These are phyloP conservation scores for Tolypocladium nubicola DNA, from an alignment of 2,329 filamentous ascomycete species.

Conservation along the genomic window DNA sequence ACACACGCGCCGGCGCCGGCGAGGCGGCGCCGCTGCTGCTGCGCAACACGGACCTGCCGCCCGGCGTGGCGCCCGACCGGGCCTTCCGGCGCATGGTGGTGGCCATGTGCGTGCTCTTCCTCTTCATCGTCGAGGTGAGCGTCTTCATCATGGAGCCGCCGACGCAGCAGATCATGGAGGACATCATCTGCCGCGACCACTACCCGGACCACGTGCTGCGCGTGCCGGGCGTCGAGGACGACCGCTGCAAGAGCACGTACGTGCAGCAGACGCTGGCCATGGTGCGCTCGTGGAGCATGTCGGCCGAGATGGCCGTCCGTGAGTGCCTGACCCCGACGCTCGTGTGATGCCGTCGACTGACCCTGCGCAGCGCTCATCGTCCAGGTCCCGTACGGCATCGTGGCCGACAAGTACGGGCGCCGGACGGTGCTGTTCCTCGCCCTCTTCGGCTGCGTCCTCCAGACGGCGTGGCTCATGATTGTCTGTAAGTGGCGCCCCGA, in stretches of 20 bases:
- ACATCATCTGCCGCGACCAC: slow-evolving; percentile 39
- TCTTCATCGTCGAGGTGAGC: slow-evolving; percentile 33
- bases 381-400: slow-evolving; percentile 34
- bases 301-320: slow-evolving; percentile 36
- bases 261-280: slow-evolving; percentile 43
- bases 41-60: neutral
- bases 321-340: slow-evolving; percentile 6
- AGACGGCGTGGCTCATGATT: slow-evolving; percentile 16
- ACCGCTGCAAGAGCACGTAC: slow-evolving; percentile 34
- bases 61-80: slow-evolving; percentile 11
- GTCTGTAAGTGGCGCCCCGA: slow-evolving; percentile 16
- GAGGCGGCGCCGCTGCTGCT: neutral
- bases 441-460: slow-evolving; percentile 18
- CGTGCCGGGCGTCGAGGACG: slow-evolving; percentile 20
- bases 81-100: slow-evolving; percentile 18
- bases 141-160: slow-evolving; percentile 28
- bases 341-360: neutral
- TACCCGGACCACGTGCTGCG: slow-evolving; percentile 28
- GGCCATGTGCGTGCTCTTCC: slow-evolving; percentile 22
- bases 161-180: slow-evolving; percentile 38
- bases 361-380: slow-evolving; percentile 24
- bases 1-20: neutral
- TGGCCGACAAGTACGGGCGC: slow-evolving; percentile 36
- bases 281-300: slow-evolving; percentile 34
- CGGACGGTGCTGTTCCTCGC: slow-evolving; percentile 27